These are phyloP conservation scores for Tephrocybe sp. DNA, from an alignment of 768 basidiomycete genomes.

Conservation along the genomic window DNA sequence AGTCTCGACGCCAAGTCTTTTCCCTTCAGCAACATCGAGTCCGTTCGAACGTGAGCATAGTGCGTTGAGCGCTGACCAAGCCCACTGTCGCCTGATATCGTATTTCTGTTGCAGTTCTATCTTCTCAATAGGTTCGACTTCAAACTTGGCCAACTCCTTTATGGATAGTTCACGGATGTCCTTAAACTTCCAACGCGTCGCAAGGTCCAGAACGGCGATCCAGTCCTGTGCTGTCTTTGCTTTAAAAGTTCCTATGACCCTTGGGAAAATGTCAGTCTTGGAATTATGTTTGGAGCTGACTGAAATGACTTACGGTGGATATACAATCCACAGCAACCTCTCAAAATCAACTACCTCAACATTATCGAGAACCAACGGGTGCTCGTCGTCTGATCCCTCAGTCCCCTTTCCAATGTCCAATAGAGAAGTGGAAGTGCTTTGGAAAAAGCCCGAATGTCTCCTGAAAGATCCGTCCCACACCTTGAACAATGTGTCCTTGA, in stretches of 20 bases:
- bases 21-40: slow-evolving; percentile 5
- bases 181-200: slow-evolving; percentile 7
- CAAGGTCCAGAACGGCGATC: slow-evolving; percentile 8
- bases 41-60: background rate
- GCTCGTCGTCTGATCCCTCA: slow-evolving; percentile 23
- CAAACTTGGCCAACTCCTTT: slow-evolving; percentile 3
- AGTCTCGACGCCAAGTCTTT: slow-evolving; percentile 2
- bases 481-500: slow-evolving; percentile 19
- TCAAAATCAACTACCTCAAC: slow-evolving; percentile 32
- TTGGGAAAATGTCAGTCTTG: too few relatives aligned
- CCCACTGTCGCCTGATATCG: slow-evolving; percentile 5
- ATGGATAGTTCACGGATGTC: slow-evolving; percentile 7
- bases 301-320: slow-evolving; percentile 24
- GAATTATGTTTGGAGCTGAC: too few relatives aligned
- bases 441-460: slow-evolving; percentile 21
- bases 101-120: slow-evolving; percentile 7
- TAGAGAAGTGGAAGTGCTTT: slow-evolving; percentile 13
- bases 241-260: slow-evolving; percentile 11
- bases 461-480: slow-evolving; percentile 16
- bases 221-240: slow-evolving; percentile 11
- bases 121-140: slow-evolving; percentile 4
- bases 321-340: slow-evolving; percentile 32
- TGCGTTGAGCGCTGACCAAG: slow-evolving; percentile 9
- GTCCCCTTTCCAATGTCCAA: slow-evolving; percentile 10
- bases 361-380: slow-evolving; percentile 25